Evolutionary conservation across 192 early-diverging fungal genomes (phyloP), one percentile per base, ranked within the genome.

Genomic region (Geosiphon pyriformis): DNA sequence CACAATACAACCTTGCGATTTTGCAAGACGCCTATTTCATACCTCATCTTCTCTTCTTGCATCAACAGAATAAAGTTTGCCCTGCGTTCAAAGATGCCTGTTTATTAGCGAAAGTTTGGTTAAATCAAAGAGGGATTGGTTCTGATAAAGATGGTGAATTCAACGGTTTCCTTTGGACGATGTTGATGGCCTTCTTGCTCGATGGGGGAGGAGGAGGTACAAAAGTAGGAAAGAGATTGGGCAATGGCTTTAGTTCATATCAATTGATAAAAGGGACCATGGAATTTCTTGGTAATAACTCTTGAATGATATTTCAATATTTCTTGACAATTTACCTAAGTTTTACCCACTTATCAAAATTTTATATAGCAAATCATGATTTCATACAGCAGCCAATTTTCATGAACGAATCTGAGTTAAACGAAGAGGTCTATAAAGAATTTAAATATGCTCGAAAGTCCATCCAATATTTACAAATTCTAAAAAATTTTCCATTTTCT

Each of bases 151-250:
- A 72, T 20, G 76, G 78, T 46, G 78, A 80, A 2, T 80, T 95
- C 42, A 87, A 70, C 62, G 92, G 87, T 27, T 98, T 96, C 74
- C 62, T 92, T 35, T 87, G 91, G 34, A 79, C 85, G 37, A 90
- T 96, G 91, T 55, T 95, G n/a, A 85, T 96, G 78, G 91, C 80
- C 0, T 95, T 90, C 70, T 77, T 98, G 50, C 73, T 98, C 57
- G 73, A 88, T 55, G 75, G 79, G 20, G 84, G 80, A 33, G 80
- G 77, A 0, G 84, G 80, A 33, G 80, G 77, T 1, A 57, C 75
- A 11, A 80, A 78, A 32, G 84, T 75, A 48, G 76, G 77, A 7
- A 88, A 83, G 75, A 85, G 82, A 56, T 70, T 95, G 31, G 79
- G 83, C 15, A 78, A 77, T 31, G 78, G 81, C 15, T 92, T 89